Base-by-base conservation (phyloP, 441 rosid species). In the Cnidoscolus chayamansa region DNA sequence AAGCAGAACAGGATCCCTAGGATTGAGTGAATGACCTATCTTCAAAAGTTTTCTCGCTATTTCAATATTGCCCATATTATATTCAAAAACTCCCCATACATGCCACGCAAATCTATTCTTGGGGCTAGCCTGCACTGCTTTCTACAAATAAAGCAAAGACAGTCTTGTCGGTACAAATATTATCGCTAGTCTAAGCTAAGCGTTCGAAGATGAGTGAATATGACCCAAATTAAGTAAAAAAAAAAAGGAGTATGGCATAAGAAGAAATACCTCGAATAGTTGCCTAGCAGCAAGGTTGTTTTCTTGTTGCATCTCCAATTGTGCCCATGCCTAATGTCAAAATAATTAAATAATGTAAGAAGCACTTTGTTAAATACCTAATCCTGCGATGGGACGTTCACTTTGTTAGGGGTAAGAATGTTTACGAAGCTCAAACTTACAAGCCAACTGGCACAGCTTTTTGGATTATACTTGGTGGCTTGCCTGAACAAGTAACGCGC, bases 381-480 rank as follows among this genome's bases (percentile, higher is more conserved):
- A 12, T 10, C 17, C 51, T n/a, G 30, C 8, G 32, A 35, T 47
- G 31, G 60, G 17, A 71, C 11, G 57, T 50, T 60, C 51, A 50
- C 9, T 62, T 58, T 25, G 51, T 0, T 37, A 30, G 6, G 50
- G 59, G 72, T 35, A 67, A 51, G 63, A 47, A 54, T 60, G 74
- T 20, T 40, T 5, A 53, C n/a, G 61, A 77, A 47, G 76, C 55
- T 48, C 68, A 82, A 63, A 88, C 93, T 90, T 86, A 94, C 99
- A 75, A 94, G 89, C 99, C 99, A 94, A 85, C 99, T 90, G 47
- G 99, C 98, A 64, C 97, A 92, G 81, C 99, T 94, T 75, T 81
- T 94, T 0, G 94, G 87, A 77, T 94, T 94, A 71, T 79, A 87
- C 61, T 88, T 90, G 16, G 92, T 89, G 54, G 99, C 98, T 87